These are phyloP conservation scores for Calophaca sinica DNA, from an alignment of 306 rosid genomes.

Conservation along the genomic window DNA sequence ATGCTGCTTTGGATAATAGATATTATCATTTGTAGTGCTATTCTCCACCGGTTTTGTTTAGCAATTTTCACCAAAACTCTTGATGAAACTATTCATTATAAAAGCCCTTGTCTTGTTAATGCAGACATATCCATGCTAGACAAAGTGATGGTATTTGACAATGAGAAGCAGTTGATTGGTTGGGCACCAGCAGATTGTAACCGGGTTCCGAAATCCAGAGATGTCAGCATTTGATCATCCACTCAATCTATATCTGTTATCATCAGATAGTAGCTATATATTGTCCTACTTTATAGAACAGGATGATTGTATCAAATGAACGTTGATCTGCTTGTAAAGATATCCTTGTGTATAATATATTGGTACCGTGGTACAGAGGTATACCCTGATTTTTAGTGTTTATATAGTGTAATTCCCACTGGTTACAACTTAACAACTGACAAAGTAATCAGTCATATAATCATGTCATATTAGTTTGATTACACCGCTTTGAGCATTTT, in stretches of 20 bases:
- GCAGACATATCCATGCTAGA: slow-evolving; percentile 85
- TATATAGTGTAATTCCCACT: neutral
- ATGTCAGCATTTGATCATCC: slow-evolving; percentile 53
- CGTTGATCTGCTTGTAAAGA: slow-evolving; percentile 19
- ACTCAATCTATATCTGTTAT: neutral
- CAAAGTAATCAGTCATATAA: slow-evolving; percentile 30
- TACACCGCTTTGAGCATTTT: slow-evolving; percentile 25
- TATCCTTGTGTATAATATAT: slow-evolving; percentile 37
- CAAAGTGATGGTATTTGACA: slow-evolving; percentile 81
- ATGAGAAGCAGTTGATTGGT: slow-evolving; percentile 80
- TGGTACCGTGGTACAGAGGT: neutral
- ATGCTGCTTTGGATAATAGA: slow-evolving; percentile 15
- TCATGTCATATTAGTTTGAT: slow-evolving; percentile 29
- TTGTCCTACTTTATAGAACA: slow-evolving; percentile 1
- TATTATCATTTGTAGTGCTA: neutral
- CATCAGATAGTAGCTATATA: slow-evolving; percentile 6
- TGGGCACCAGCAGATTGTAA: slow-evolving; percentile 77
- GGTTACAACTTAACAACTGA: neutral
- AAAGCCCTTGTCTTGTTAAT: slow-evolving; percentile 6
- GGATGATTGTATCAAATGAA: slow-evolving; percentile 18
- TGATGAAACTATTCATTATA: slow-evolving; percentile 26
- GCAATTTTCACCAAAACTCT: slow-evolving; percentile 24
- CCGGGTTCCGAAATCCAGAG: slow-evolving; percentile 63
- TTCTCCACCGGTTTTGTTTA: neutral
- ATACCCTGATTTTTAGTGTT: slow-evolving; percentile 14